Conservation (phyloP, 495 filamentous ascomycete species). For the Podospora bellae-mahoneyi region DNA sequence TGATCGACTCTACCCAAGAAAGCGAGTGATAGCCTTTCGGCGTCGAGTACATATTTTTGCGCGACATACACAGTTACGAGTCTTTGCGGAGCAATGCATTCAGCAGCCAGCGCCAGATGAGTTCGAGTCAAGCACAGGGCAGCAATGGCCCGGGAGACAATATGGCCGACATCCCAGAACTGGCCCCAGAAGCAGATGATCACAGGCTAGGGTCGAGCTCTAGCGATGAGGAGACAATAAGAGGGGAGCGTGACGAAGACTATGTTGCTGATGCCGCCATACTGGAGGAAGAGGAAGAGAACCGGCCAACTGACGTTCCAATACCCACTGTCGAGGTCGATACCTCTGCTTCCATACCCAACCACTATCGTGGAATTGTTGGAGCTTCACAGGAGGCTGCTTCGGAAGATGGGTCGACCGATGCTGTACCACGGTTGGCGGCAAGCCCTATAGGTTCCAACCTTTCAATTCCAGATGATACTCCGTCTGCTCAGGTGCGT, state of each 20-base stretch:
- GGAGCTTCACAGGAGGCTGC: conserved; percentile 37
- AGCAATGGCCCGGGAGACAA: conserved; percentile 42
- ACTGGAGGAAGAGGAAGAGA: conserved; percentile 37
- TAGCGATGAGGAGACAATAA: conserved; percentile 48
- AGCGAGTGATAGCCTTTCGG: conserved; percentile 1
- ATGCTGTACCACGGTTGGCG: conserved; percentile 37
- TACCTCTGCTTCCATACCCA: conserved; percentile 38
- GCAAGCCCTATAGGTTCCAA: conserved; percentile 50
- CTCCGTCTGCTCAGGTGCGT: conserved; percentile 80
- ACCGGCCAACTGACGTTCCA: conserved; percentile 21
- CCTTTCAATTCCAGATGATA: conserved; percentile 79
- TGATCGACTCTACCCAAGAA: background rate
- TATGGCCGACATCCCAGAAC: conserved; percentile 44
- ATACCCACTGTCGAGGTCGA: conserved; percentile 23
- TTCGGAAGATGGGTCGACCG: conserved; percentile 48
- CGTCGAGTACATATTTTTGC: background rate
- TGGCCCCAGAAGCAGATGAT: conserved; percentile 29
- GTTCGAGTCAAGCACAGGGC: conserved; percentile 45
- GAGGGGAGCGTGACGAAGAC: conserved; percentile 38
- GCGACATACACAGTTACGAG: conserved; percentile 3
- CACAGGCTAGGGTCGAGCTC: conserved; percentile 27
- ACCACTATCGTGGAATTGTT: conserved; percentile 45
- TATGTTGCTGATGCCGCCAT: conserved; percentile 42
- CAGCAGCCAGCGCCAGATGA: conserved; percentile 43
- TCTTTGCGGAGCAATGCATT: conserved; percentile 35